A percentile compares a stretch with the other conserved stretches of the same genome.
Conservation (phyloP, 129 eudicot genomes). For the Arctium lappa region DNA sequence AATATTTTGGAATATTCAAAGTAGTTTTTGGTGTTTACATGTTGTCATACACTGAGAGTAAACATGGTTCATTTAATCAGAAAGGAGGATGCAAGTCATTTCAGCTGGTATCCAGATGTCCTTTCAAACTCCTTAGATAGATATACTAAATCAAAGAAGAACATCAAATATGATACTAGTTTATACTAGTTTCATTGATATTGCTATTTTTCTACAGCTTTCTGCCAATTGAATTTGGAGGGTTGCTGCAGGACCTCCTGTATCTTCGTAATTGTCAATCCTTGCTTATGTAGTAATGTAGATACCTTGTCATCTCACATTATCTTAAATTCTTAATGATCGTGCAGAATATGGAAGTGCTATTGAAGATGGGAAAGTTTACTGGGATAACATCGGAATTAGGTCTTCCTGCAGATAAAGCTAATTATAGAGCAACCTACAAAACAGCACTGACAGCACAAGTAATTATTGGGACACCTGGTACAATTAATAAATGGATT, state of each 20-base stretch:
- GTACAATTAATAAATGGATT: constrained; percentile 69
- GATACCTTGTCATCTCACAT: neutral
- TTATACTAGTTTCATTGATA: neutral
- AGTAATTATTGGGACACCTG: constrained; percentile 88
- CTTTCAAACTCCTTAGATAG: neutral
- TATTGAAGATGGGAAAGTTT: constrained; percentile 72
- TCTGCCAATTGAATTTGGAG: neutral
- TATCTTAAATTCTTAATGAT: neutral
- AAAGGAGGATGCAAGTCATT: neutral
- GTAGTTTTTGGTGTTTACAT: constrained; percentile 7
- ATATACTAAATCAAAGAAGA: neutral
- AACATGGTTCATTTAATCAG: neutral
- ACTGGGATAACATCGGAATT: constrained; percentile 68
- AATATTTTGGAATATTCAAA: neutral
- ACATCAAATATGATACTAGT: neutral
- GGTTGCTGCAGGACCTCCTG: constrained; percentile 7
- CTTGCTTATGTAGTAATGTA: neutral
- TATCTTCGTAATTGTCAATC: neutral
- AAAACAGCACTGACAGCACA: constrained; percentile 60
- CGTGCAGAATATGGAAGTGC: constrained; percentile 83
- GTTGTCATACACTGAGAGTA: neutral
- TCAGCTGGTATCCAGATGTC: neutral
- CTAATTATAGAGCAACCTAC: constrained; percentile 36
- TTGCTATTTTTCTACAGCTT: neutral
- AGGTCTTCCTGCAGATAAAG: constrained; percentile 59